phyloP scores from a whole-genome alignment of 805 yeast genomes.

The Spathaspora boniae region DNA sequence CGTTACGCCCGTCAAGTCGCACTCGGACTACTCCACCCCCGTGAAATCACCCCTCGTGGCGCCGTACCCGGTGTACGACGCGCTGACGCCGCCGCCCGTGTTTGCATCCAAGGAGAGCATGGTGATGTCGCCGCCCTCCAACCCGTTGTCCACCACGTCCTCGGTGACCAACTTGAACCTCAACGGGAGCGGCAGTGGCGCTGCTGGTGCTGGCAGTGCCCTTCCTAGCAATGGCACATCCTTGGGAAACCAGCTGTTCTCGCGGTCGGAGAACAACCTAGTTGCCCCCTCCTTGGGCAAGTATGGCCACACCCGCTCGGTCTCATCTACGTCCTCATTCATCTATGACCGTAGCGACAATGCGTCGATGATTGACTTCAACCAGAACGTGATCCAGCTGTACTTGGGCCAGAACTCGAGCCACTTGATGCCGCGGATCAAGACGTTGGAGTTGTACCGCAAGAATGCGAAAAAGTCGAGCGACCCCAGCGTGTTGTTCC shows the following conservation, averaged over 20 bases:
- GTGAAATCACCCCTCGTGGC: conserved; percentile 3
- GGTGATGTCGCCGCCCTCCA: conserved; percentile 21
- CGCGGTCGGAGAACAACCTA: conserved; percentile 28
- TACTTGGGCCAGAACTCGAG: conserved; percentile 48
- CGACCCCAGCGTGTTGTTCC: conserved; percentile 84
- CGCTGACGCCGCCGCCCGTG: conserved; percentile 27
- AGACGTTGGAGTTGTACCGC: conserved; percentile 83
- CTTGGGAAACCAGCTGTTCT: conserved; percentile 6
- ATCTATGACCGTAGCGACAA: conserved; percentile 31
- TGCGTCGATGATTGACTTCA: conserved; percentile 43
- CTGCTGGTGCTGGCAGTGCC: no score
- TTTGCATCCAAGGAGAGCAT: conserved; percentile 16
- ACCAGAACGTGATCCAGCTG: conserved; percentile 49
- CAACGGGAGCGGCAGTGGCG: conserved; percentile 1
- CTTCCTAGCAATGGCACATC: no score
- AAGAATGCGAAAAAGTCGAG: conserved; percentile 79
- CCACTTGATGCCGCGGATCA: conserved; percentile 66
- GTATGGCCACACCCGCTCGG: conserved; percentile 30
- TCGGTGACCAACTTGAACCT: conserved; percentile 34
- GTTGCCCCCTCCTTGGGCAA: conserved; percentile 13
- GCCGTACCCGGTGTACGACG: conserved; percentile 17
- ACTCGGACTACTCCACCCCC: conserved; percentile 3
- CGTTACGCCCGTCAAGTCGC: conserved; percentile 2
- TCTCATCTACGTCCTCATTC: conserved; percentile 37
- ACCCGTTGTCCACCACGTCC: conserved; percentile 30